Evolutionary conservation across 2,329 filamentous ascomycete genomes (phyloP), one percentile per base, ranked within the genome.

Genomic region (Nigrospora sphaerica): DNA sequence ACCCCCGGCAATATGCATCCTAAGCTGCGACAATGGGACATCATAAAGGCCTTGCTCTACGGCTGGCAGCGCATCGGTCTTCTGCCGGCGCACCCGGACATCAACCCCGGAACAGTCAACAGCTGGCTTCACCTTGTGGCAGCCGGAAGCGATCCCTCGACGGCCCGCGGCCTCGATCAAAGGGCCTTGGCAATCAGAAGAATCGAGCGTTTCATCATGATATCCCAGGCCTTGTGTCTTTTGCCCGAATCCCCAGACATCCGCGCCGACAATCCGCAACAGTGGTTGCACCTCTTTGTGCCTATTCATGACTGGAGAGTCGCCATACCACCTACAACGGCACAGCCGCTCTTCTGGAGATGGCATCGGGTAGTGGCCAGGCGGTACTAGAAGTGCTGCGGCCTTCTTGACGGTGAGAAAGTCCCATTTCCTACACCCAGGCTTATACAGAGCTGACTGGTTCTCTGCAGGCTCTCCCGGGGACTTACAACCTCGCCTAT

Each of bases 141-240:
- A 11, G 13, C 34, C 1, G 7, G 9, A n/a, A 33, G 40, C 6
- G 40, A 34, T 12, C 32, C 2, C 0, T 34, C 0, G 12, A 3
- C 0, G 17, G 19, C 7, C 17, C 12, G 4, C 1, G 3, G 6
- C 2, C 17, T 42, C 0, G 9, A 9, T 1, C 2, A 12, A 13
- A 7, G 2, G 3, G 16, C 17, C 3, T 6, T 18, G 3, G 19
- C 17, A 14, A 34, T 19, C 7, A 33, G 40, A 33, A 13, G 23
- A 5, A 5, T 12, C 1, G 34, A 23, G 4, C 13, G 40, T 1
- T 42, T 42, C 17, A n/a, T 42, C 1, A n/a, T n/a, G 0, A 16
- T 33, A 2, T 16, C 40, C 1, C 31, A 42, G 12, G 2, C 12
- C 4, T 42, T 32, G 5, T 6, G 12, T 11, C 40, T 42, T 2